Conservation (phyloP, 2,329 filamentous ascomycete genomes). For the Acrodontium crateriforme region DNA sequence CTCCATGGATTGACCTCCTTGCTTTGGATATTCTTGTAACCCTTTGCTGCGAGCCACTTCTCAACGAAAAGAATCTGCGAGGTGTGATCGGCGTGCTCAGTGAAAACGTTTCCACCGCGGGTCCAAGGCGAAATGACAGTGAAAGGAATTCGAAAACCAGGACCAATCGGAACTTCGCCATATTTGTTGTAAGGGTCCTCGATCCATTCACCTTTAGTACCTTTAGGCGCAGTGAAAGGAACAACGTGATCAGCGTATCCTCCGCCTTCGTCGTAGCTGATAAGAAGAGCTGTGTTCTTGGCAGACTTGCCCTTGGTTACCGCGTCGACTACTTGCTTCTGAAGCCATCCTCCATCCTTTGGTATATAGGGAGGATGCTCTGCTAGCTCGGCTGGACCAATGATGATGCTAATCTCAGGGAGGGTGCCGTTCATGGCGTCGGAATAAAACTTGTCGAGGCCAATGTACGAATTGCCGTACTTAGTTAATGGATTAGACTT, state of each 20-base stretch:
- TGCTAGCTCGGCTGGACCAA: constrained; percentile 36
- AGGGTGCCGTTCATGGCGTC: constrained; percentile 38
- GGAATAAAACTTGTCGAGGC: constrained; percentile 37
- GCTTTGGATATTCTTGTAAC: constrained; percentile 27
- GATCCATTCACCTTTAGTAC: constrained; percentile 40
- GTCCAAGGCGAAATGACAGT: constrained; percentile 44
- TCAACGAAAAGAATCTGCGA: constrained; percentile 43
- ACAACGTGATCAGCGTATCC: constrained; percentile 42
- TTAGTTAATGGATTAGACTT: constrained; percentile 15
- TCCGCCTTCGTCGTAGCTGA: constrained; percentile 40
- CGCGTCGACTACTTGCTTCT: constrained; percentile 38
- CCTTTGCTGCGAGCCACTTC: constrained; percentile 33
- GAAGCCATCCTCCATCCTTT: constrained; percentile 41
- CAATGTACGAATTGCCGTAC: constrained; percentile 34
- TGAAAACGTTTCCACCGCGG: constrained; percentile 39
- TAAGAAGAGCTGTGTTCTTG: constrained; percentile 34
- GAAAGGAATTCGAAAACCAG: constrained; percentile 38
- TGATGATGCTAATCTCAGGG: constrained; percentile 38
- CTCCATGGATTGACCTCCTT: constrained; percentile 34
- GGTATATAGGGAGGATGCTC: constrained; percentile 42
- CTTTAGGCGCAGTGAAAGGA: constrained; percentile 35
- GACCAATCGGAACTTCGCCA: constrained; percentile 32
- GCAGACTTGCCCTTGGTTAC: constrained; percentile 38
- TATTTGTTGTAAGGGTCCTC: constrained; percentile 32
- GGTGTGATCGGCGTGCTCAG: constrained; percentile 41